A percentile compares a stretch with the other conserved stretches of the same genome.
These are phyloP conservation scores for Penicillium sp. DNA, from an alignment of 2,329 filamentous ascomycete species.

Conservation along the genomic window DNA sequence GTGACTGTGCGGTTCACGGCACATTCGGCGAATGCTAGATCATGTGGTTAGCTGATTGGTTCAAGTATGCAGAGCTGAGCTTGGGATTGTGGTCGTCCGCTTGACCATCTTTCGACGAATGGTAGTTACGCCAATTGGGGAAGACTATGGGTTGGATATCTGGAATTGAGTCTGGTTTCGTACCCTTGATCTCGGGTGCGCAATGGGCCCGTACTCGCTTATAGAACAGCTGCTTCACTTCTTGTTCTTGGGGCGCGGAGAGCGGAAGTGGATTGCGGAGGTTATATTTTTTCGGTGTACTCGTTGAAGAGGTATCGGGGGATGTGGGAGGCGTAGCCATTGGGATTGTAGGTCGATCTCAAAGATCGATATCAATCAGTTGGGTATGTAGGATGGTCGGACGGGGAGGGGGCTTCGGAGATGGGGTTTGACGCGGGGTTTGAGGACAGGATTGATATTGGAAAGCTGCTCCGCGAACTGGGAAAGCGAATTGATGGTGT, in stretches of 20 bases:
- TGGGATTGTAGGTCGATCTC: slow-evolving; percentile 19
- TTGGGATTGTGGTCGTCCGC: neutral
- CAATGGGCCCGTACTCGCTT: slow-evolving; percentile 73
- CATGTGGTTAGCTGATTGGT: neutral
- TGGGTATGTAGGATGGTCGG: slow-evolving; percentile 14
- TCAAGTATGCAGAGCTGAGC: neutral
- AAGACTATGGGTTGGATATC: no score
- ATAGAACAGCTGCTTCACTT: slow-evolving; percentile 77
- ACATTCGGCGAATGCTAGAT: slow-evolving; percentile 82
- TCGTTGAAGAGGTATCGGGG: slow-evolving; percentile 22
- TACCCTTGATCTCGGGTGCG: slow-evolving; percentile 73
- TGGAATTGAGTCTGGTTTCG: slow-evolving; percentile 10
- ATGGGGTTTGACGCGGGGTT: neutral
- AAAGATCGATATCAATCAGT: slow-evolving; percentile 19
- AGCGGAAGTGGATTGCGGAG: slow-evolving; percentile 75
- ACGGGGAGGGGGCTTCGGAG: neutral
- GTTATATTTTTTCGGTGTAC: slow-evolving; percentile 33
- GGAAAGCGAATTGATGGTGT: neutral
- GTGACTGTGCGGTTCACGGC: slow-evolving; percentile 80
- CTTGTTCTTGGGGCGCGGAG: slow-evolving; percentile 73
- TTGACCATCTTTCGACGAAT: neutral
- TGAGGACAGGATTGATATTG: neutral
- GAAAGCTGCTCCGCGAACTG: neutral
- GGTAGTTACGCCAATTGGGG: no score
- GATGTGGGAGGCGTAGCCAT: slow-evolving; percentile 26